Evolutionary conservation across 495 filamentous ascomycete genomes (phyloP).

Genomic region (Lindgomyces ingoldianus): DNA sequence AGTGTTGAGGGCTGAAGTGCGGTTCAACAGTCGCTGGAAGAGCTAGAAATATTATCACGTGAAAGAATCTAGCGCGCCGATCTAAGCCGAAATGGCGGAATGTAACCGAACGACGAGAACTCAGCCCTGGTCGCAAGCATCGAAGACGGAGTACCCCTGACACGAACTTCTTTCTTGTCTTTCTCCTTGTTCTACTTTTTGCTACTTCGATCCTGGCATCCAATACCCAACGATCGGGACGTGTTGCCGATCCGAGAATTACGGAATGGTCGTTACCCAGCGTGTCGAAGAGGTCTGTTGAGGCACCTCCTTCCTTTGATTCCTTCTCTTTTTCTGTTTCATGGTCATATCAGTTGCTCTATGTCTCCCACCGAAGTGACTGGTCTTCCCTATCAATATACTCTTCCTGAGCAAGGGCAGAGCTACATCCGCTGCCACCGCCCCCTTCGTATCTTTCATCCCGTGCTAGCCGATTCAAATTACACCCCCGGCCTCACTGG

Average conservation of each 20-base stretch:
- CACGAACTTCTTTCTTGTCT: constrained; percentile 8
- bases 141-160: background rate
- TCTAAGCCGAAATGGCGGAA: constrained; percentile 8
- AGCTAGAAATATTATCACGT: constrained; percentile 1
- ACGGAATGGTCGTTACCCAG: background rate
- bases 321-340: background rate
- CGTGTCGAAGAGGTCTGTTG: background rate
- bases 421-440: too few species aligned
- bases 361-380: too few species aligned
- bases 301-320: background rate
- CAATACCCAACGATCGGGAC: background rate
- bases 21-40: background rate
- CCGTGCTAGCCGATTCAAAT: too few species aligned
- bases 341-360: too few species aligned
- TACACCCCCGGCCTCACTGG: too few species aligned
- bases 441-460: background rate
- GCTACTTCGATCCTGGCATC: background rate
- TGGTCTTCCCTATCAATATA: too few species aligned
- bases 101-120: background rate
- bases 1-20: constrained; percentile 6
- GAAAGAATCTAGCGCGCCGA: constrained; percentile 7
- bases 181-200: constrained; percentile 20
- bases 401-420: too few species aligned
- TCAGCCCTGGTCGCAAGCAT: constrained; percentile 2
- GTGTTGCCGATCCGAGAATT: background rate